phyloP scores from a whole-genome alignment of 2,329 filamentous ascomycete genomes.

The Catunica adiposa region DNA sequence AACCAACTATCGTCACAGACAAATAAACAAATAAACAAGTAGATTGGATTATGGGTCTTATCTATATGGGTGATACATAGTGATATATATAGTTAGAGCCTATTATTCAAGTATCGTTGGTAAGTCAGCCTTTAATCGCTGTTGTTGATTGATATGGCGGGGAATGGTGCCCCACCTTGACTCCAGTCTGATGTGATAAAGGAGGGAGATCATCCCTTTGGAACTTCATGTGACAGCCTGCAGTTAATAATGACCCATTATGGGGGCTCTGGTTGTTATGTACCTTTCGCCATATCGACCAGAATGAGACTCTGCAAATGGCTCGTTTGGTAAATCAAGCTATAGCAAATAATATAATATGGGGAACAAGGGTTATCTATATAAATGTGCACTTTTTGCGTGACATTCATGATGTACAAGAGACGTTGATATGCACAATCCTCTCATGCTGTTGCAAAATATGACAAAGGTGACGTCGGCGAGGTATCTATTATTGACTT shows the following conservation, averaged over 20 bases:
- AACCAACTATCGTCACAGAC: neutral
- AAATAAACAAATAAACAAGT: neutral
- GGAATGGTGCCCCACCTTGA: neutral
- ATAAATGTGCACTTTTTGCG: neutral
- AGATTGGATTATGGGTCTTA: too few relatives aligned
- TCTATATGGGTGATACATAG: too few relatives aligned
- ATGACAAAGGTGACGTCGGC: neutral
- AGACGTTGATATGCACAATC: neutral
- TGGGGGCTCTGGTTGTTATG: neutral
- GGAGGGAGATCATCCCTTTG: neutral
- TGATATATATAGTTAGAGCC: too few relatives aligned
- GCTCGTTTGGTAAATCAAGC: neutral
- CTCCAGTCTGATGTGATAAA: neutral
- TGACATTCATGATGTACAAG: constrained; percentile 1
- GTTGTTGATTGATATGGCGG: neutral
- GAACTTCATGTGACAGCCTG: neutral
- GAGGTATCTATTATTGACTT: neutral
- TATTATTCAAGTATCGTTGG: too few relatives aligned
- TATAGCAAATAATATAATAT: neutral
- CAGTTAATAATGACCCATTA: neutral
- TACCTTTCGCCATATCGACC: too few relatives aligned
- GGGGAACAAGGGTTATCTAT: neutral
- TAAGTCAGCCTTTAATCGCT: neutral
- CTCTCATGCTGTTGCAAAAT: neutral
- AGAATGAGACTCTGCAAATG: neutral